Evolutionary conservation across 2,329 filamentous ascomycete species (phyloP).

Genomic region (Arthrobotrys conoides): DNA sequence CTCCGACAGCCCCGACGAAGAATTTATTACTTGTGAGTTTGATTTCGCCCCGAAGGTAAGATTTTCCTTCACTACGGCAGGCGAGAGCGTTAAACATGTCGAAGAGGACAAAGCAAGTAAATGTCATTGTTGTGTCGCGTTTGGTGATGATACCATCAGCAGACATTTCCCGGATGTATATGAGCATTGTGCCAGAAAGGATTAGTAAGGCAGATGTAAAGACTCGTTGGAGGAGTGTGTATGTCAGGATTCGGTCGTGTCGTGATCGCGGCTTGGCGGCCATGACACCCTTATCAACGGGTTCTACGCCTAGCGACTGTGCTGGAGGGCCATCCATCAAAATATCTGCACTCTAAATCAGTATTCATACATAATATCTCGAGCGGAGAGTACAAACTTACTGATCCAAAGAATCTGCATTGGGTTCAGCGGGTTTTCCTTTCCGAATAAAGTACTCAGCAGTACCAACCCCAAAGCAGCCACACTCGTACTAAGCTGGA

Average conservation of each 20-base stretch:
- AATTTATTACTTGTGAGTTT: constrained; percentile 87
- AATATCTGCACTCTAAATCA: constrained; percentile 77
- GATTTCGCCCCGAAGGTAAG: constrained; percentile 86
- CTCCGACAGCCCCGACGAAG: constrained; percentile 95
- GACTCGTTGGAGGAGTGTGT: constrained; percentile 83
- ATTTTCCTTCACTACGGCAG: constrained; percentile 92
- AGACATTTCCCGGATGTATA: constrained; percentile 93
- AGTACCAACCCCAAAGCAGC: constrained; percentile 92
- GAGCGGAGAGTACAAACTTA: constrained; percentile 70
- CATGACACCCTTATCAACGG: constrained; percentile 95
- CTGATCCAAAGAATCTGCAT: constrained; percentile 99
- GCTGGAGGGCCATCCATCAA: constrained; percentile 99
- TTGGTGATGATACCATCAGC: constrained; percentile 85
- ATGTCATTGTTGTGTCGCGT: constrained; percentile 98
- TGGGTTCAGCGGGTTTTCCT: constrained; percentile 94
- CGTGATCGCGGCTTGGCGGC: constrained; percentile 87
- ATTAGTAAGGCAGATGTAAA: constrained; percentile 89
- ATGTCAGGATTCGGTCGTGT: constrained; percentile 91
- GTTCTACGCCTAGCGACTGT: constrained; percentile 95
- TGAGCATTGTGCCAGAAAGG: constrained; percentile 89
- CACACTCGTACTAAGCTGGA: constrained; percentile 96
- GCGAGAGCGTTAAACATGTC: constrained; percentile 99
- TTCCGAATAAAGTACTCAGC: constrained; percentile 90
- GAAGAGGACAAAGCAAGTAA: constrained; percentile 98
- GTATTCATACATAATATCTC: constrained; percentile 61